Base-by-base conservation (phyloP, 106 monocot species). In the Dendrobium chrysotoxum region DNA sequence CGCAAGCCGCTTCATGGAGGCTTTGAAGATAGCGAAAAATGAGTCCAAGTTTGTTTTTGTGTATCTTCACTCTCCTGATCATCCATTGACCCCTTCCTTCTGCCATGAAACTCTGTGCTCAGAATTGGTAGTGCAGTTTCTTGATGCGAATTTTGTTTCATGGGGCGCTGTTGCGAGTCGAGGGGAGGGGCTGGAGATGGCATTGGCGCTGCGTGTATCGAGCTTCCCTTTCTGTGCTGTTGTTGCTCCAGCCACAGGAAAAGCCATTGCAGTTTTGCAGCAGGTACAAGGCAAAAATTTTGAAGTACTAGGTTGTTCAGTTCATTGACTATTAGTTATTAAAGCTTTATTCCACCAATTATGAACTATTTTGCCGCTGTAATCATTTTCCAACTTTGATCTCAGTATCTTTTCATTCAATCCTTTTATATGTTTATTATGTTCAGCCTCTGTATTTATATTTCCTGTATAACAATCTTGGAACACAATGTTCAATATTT, bases 1-100 rank as follows among this genome's bases (percentile, higher is more conserved):
- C 38, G 83, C 83, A 26, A 71, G 75, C 35, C 68, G 44, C 18
- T 86, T 86, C 46, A 50, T 26, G 2, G 80, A 82, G 70, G 83
- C 55, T 67, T 72, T 80, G 44, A 75, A 72, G 77, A 79, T 83
- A 0, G 86, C 83, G 3, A 79, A 39, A 10, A 80, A 77, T 11
- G 80, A 86, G 83, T 77, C 76, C 4, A 80, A 83, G 86, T 66
- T 80, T 30, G 80, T 86, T 4, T 86, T 86, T 67, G 8, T 86
- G 30, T 86, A 83, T 76, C 77, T 86, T 58, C 83, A 86, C 53
- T 76, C 80, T 41, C 83, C 83, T 12, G 80, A 86, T 2, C 18
- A 77, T n/a, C 77, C 83, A 39, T 35, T 25, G 16, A 78, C 83
- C 0, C 46, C 68, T 44, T 23, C 77, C 6, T 86, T 86, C 72